A percentile compares a stretch with the other conserved stretches of the same genome.
Evolutionary conservation across 1,284 basidiomycete genomes (phyloP).

Genomic region (Ganoderma sinense): DNA sequence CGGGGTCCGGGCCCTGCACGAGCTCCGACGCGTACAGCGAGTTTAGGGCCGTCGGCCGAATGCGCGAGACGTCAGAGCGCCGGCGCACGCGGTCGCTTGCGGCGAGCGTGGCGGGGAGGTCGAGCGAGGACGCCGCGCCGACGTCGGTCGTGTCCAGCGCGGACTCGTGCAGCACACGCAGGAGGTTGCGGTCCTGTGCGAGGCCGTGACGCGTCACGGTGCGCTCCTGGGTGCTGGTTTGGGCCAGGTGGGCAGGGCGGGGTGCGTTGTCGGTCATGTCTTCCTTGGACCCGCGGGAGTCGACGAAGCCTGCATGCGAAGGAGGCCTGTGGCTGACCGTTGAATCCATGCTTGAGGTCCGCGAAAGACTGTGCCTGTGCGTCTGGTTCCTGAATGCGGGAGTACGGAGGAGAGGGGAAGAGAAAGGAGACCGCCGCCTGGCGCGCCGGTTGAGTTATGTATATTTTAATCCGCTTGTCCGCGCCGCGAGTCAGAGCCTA

Average conservation of each 20-base stretch:
- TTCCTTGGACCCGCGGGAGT: neutral
- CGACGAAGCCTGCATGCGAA: neutral
- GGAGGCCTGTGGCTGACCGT: neutral
- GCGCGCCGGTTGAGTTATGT: neutral
- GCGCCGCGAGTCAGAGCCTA: neutral
- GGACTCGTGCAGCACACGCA: conserved; percentile 15
- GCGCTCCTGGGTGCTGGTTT: neutral
- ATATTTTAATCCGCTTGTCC: neutral
- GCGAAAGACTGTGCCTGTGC: neutral
- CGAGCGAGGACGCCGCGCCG: conserved; percentile 22
- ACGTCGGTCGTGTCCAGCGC: conserved; percentile 27
- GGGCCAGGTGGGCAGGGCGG: neutral
- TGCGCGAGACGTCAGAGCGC: conserved; percentile 32
- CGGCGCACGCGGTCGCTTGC: conserved; percentile 32
- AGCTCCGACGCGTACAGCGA: too few species aligned
- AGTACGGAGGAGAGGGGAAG: neutral
- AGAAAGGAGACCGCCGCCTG: neutral
- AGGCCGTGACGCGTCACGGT: neutral
- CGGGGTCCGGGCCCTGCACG: conserved; percentile 23
- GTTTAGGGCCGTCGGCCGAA: conserved; percentile 16
- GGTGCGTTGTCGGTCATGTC: neutral
- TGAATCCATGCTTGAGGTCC: neutral
- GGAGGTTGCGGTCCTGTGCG: neutral
- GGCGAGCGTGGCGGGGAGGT: conserved; percentile 17
- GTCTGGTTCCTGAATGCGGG: neutral